Base-by-base conservation (phyloP, 208 protist genomes). In the Leishmania major region DNA sequence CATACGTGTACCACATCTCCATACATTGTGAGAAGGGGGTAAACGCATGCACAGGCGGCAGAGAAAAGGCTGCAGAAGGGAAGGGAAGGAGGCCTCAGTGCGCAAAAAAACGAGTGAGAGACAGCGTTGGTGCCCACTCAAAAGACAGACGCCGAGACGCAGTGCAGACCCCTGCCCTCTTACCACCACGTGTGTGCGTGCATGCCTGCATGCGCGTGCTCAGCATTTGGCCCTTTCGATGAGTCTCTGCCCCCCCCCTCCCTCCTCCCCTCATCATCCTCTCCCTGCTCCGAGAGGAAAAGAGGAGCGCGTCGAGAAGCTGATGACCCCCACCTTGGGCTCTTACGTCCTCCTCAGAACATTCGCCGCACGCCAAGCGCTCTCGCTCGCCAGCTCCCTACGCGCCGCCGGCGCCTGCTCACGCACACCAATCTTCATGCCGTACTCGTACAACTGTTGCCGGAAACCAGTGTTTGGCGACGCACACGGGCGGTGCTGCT, bases 401-500 rank as follows among this genome's bases (percentile, higher is more conserved):
- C 80, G 73, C 62, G 59, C 73, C 45, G 13, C 37, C 17, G 57
- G 8, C 53, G 49, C 55, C 53, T 59, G 51, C 79, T 84, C 75
- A 3, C 76, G 53, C 47, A 87, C 66, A 11, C 85, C 57, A 15
- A 90, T 64, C 45, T 78, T 43, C 75, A 73, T 19, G 49, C 84
- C 88, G 80, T 91, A 96, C 51, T 55, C 43, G 37, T 75, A 80
- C 69, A 97, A 86, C 83, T 95, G 90, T 31, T 76, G 57, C 13
- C 86, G 84, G 81, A 97, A 97, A 17, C 93, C 93, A 0, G 57
- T 74, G 75, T 97, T 97, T 2, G 94, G 94, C 28, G 88, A 90
- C 49, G 89, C 93, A 53, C 85, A 90, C 3, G 76, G 69, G 47
- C 94, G 89, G 28, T 74, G 84, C 22, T 70, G 49, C 55, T 91